Conservation (phyloP, 345 rosid species). For the Murraya paniculata region DNA sequence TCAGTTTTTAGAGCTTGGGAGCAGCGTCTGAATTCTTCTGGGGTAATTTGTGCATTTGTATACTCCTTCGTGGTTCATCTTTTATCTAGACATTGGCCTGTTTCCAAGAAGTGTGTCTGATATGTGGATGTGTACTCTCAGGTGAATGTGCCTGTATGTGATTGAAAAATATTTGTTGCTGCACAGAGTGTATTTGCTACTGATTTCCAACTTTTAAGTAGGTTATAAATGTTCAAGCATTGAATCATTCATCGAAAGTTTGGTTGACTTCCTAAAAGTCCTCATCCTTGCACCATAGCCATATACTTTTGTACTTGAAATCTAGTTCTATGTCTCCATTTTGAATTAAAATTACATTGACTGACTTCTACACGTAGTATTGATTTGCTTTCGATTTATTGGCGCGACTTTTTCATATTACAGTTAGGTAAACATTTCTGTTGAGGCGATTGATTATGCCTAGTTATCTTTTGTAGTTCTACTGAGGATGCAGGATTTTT, state of each 20-base stretch:
- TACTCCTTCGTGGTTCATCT: not conserved
- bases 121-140: not conserved
- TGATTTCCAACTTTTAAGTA: not conserved
- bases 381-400: not conserved
- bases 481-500: not conserved
- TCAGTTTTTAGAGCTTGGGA: slow-evolving; percentile 94
- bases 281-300: not conserved
- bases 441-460: slow-evolving; percentile 4
- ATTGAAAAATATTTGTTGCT: not conserved
- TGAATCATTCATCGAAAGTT: not conserved
- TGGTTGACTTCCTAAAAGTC: not conserved
- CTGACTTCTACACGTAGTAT: not conserved
- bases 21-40: slow-evolving; percentile 64
- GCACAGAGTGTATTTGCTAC: not conserved
- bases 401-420: not conserved
- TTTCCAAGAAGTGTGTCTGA: not conserved
- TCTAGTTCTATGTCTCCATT: not conserved
- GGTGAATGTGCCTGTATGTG: not conserved
- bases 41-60: slow-evolving; percentile 33
- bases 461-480: not conserved
- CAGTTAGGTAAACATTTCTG: not conserved
- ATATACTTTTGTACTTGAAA: not conserved
- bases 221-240: not conserved
- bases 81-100: not conserved
- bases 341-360: not conserved